Conservation (phyloP, 352 stramenopile genomes). For the Pythium rhizo-oryzae region DNA sequence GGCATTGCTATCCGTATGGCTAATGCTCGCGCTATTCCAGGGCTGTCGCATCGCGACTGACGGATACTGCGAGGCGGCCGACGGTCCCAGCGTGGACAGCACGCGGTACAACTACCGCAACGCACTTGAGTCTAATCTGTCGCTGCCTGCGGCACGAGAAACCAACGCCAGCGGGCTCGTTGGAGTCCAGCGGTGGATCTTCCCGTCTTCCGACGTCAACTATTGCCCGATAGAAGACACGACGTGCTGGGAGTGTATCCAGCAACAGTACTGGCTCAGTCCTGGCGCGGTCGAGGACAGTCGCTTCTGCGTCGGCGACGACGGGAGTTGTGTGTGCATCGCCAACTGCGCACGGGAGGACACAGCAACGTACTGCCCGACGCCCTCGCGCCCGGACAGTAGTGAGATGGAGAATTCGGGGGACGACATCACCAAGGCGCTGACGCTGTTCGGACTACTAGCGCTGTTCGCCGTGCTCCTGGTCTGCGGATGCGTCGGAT, state of each 20-base stretch:
- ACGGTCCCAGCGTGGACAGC: not conserved
- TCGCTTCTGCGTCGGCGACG: conserved; percentile 20
- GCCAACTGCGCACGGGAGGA: conserved; percentile 4
- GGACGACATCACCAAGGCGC: no score
- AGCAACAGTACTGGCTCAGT: conserved; percentile 3
- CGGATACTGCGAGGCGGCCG: not conserved
- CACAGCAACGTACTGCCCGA: not conserved
- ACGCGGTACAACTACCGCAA: not conserved
- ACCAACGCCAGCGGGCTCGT: not conserved
- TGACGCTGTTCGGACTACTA: no score
- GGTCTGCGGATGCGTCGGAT: no score
- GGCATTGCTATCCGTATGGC: no score
- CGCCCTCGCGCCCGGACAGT: no score
- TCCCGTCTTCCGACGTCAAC: not conserved
- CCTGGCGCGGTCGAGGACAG: conserved; percentile 9
- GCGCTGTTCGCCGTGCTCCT: no score
- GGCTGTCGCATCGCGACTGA: not conserved
- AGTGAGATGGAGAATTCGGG: no score
- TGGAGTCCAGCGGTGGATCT: not conserved
- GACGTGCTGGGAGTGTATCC: conserved; percentile 11
- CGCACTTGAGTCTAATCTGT: not conserved
- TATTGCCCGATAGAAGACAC: conserved; percentile 17
- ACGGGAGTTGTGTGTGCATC: conserved; percentile 23
- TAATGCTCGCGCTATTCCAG: no score
- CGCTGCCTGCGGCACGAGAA: not conserved